Conservation (phyloP, 2,329 filamentous ascomycete species). For the Arthroderma sp. region DNA sequence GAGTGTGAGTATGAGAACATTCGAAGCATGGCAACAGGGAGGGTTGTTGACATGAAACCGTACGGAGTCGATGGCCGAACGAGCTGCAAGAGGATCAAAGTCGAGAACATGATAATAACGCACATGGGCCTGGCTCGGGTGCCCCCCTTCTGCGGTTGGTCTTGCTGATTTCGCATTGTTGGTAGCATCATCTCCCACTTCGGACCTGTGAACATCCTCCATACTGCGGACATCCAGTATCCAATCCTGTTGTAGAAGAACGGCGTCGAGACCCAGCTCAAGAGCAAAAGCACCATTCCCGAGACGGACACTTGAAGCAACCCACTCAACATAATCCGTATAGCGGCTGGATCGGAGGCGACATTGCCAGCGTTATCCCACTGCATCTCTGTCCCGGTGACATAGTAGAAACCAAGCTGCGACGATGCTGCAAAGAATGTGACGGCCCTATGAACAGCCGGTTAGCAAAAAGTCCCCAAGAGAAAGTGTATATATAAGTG, state of each 20-base stretch:
- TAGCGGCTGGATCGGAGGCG: conserved; percentile 21
- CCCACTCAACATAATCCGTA: conserved; percentile 23
- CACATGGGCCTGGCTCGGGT: conserved; percentile 17
- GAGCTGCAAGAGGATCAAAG: conserved; percentile 15
- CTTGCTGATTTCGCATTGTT: conserved; percentile 3
- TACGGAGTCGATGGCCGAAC: conserved; percentile 22
- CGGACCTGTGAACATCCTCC: conserved; percentile 10
- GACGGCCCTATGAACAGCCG: conserved; percentile 14
- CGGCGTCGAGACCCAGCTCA: conserved; percentile 17
- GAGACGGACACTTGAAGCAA: conserved; percentile 20
- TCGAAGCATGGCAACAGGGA: conserved; percentile 20
- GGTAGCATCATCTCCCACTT: conserved; percentile 15
- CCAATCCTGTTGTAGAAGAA: conserved; percentile 15
- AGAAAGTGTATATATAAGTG: neutral
- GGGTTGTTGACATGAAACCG: conserved; percentile 22
- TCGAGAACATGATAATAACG: conserved; percentile 6
- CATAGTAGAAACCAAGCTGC: conserved; percentile 24
- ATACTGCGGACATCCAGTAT: conserved; percentile 18
- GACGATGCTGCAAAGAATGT: conserved; percentile 19
- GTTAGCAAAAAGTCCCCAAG: neutral
- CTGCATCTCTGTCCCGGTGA: conserved; percentile 24
- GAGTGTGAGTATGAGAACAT: conserved; percentile 11
- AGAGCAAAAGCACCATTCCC: conserved; percentile 15
- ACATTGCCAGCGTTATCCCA: conserved; percentile 23
- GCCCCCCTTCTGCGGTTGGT: conserved; percentile 7